Conservation (phyloP, 2,329 filamentous ascomycete genomes). For the Pseudocercospora musae region DNA sequence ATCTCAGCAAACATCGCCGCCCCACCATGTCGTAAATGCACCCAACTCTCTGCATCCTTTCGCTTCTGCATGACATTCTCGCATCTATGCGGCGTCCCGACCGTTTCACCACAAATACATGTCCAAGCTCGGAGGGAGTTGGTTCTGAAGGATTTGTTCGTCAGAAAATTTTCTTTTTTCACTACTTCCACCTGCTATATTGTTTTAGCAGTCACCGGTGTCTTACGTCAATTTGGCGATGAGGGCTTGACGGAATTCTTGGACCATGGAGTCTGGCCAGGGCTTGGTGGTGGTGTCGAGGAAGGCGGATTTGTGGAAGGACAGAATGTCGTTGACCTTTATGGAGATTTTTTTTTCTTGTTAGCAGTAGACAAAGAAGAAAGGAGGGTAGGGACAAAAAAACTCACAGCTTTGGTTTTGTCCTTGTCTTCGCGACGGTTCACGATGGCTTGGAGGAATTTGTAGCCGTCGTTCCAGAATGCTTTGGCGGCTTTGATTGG, state of each 20-base stretch:
- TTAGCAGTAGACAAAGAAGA: no score
- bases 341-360: no score
- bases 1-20: slow-evolving; percentile 4
- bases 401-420: slow-evolving; percentile 24
- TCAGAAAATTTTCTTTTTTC: neutral
- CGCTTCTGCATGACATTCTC: neutral
- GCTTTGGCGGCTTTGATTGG: slow-evolving; percentile 35
- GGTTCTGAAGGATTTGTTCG: neutral
- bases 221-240: slow-evolving; percentile 32
- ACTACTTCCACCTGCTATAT: no score
- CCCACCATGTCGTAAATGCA: slow-evolving; percentile 1
- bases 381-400: no score
- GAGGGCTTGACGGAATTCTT: slow-evolving; percentile 29
- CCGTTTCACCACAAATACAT: slow-evolving; percentile 2
- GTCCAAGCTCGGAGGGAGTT: slow-evolving; percentile 1
- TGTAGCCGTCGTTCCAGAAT: slow-evolving; percentile 36
- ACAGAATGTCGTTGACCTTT: no score
- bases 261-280: slow-evolving; percentile 24
- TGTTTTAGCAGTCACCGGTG: no score
- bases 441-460: slow-evolving; percentile 28
- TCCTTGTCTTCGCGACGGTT: slow-evolving; percentile 8
- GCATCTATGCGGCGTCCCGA: neutral
- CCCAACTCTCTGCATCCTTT: neutral
- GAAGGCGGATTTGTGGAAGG: slow-evolving; percentile 30
- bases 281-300: slow-evolving; percentile 13